These are phyloP conservation scores for Coemansia sp. DNA, from an alignment of 192 early-diverging fungal genomes.

Conservation along the genomic window DNA sequence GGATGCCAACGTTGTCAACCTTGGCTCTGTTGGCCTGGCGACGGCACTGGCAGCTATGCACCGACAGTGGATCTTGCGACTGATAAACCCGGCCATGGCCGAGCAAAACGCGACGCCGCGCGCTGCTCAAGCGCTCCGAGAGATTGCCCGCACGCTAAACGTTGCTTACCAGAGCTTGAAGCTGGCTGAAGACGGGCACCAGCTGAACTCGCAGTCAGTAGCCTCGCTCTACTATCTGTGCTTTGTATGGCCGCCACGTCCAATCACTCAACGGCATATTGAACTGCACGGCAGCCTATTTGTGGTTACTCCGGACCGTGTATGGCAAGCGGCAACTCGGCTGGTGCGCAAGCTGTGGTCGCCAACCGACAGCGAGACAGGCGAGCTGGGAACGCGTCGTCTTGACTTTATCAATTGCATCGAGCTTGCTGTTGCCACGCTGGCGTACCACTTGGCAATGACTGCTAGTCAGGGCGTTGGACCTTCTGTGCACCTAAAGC, in stretches of 20 bases:
- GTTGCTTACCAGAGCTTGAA: slow-evolving; percentile 13
- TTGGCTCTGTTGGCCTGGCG: slow-evolving; percentile 25
- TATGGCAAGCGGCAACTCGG: slow-evolving; percentile 34
- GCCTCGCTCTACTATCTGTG: slow-evolving; percentile 40
- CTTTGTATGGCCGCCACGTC: slow-evolving; percentile 50
- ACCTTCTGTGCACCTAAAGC: slow-evolving; percentile 16
- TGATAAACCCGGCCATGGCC: slow-evolving; percentile 28
- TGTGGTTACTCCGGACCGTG: slow-evolving; percentile 44
- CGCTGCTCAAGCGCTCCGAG: slow-evolving; percentile 27
- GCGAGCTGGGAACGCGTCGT: not conserved
- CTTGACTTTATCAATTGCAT: slow-evolving; percentile 16
- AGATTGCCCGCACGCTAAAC: slow-evolving; percentile 23
- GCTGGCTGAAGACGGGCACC: slow-evolving; percentile 9
- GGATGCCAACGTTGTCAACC: not conserved
- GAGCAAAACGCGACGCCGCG: slow-evolving; percentile 31
- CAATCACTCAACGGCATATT: slow-evolving; percentile 29
- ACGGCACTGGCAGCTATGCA: slow-evolving; percentile 35
- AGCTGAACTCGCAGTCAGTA: slow-evolving; percentile 15
- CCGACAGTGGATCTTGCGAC: slow-evolving; percentile 34
- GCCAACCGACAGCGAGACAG: not conserved
- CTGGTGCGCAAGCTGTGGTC: slow-evolving; percentile 22
- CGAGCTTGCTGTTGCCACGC: slow-evolving; percentile 30
- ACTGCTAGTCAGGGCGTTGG: slow-evolving; percentile 20
- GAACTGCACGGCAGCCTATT: slow-evolving; percentile 34
- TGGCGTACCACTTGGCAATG: slow-evolving; percentile 34